Percentiles rank a stretch among this genome's conserved stretches.
These are phyloP conservation scores for Quercus robur DNA, from an alignment of 306 rosid genomes.

Conservation along the genomic window DNA sequence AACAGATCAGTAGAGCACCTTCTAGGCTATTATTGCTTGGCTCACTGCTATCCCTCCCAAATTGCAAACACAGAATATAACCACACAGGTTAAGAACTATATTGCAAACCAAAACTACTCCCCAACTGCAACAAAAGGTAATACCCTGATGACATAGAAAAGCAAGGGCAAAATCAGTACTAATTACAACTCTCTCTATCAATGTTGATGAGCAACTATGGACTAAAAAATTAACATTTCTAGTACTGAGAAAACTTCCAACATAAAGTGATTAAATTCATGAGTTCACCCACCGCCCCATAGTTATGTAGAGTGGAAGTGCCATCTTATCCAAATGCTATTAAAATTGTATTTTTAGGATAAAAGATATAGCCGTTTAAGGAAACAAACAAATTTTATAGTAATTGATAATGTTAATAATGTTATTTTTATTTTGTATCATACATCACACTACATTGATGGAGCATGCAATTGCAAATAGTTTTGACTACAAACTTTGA, in stretches of 20 bases:
- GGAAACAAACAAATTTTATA: background rate
- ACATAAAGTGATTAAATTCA: background rate
- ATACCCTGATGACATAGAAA: constrained; percentile 46
- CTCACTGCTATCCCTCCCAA: background rate
- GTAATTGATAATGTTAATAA: too few relatives aligned
- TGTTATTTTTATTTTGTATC: too few relatives aligned
- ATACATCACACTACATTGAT: too few relatives aligned
- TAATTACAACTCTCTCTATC: constrained; percentile 9
- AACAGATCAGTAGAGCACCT: background rate
- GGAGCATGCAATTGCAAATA: too few relatives aligned
- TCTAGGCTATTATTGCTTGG: background rate
- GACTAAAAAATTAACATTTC: background rate
- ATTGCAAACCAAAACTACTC: constrained; percentile 41
- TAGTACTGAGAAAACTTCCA: background rate
- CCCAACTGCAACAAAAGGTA: constrained; percentile 45
- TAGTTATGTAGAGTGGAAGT: background rate
- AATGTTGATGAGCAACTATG: constrained; percentile 4
- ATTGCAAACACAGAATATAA: background rate
- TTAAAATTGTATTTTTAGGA: background rate
- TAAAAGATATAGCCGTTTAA: background rate
- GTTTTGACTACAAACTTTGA: too few relatives aligned
- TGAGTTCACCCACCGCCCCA: background rate
- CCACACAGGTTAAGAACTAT: constrained; percentile 16
- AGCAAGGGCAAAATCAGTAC: constrained; percentile 5
- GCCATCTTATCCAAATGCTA: background rate